A percentile compares a stretch with the other conserved stretches of the same genome.
phyloP scores from a whole-genome alignment of 208 protist species.

The Leptomonas pyrrhocoris region DNA sequence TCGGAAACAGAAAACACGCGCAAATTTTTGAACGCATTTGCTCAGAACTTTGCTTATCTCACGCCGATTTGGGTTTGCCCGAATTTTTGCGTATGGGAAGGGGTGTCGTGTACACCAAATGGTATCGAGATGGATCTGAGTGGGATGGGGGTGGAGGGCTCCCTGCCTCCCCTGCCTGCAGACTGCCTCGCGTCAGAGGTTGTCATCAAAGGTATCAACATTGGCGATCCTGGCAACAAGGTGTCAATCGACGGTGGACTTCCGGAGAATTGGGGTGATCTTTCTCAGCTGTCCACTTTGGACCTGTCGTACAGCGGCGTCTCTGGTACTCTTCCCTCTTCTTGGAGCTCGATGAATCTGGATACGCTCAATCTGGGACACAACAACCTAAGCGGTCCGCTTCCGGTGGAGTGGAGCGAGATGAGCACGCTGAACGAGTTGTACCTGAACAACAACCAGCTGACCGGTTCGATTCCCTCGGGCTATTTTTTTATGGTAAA shows the following conservation, averaged over 20 bases:
- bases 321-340: background rate
- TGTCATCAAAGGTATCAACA: background rate
- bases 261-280: background rate
- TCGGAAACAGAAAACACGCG: too few species aligned
- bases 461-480: background rate
- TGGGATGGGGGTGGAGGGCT: background rate
- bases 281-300: background rate
- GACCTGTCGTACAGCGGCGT: slow-evolving; percentile 7
- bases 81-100: too few species aligned
- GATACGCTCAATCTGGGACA: background rate
- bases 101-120: background rate
- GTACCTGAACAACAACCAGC: slow-evolving; percentile 7
- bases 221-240: background rate
- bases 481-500: background rate
- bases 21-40: too few species aligned
- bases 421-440: slow-evolving; percentile 1
- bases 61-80: too few species aligned
- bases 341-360: background rate
- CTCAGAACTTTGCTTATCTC: too few species aligned
- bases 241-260: background rate
- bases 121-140: background rate
- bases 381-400: background rate
- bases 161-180: background rate
- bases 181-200: background rate
- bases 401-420: background rate